Percentiles rank a stretch among this genome's conserved stretches.
phyloP scores from a whole-genome alignment of 805 yeast genomes.

The Candida sithepensis region DNA sequence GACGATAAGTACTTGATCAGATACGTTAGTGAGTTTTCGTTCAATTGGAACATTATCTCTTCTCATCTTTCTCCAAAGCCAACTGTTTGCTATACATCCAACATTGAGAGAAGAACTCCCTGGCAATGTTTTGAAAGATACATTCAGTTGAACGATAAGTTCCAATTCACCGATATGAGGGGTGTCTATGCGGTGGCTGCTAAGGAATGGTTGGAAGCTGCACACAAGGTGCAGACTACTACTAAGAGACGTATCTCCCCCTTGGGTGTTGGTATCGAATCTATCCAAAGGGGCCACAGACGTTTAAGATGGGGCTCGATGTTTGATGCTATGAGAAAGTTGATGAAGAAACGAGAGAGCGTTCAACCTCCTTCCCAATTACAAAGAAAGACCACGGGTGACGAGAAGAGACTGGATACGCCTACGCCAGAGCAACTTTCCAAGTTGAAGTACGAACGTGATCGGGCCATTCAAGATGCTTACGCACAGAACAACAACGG shows the following conservation, averaged over 20 bases:
- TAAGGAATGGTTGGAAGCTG: conserved; percentile 88
- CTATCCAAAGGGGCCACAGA: conserved; percentile 89
- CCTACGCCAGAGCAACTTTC: conserved; percentile 86
- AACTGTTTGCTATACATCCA: conserved; percentile 71
- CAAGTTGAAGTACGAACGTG: conserved; percentile 78
- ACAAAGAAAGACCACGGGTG: conserved; percentile 27
- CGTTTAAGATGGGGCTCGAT: conserved; percentile 93
- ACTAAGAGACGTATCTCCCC: conserved; percentile 89
- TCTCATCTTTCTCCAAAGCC: conserved; percentile 69
- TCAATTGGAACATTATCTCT: conserved; percentile 91
- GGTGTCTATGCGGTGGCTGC: conserved; percentile 83
- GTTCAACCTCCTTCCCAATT: conserved; percentile 56
- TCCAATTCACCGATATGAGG: conserved; percentile 80
- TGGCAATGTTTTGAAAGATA: conserved; percentile 99
- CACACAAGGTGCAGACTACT: conserved; percentile 82
- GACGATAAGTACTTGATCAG: conserved; percentile 81
- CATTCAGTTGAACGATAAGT: conserved; percentile 85
- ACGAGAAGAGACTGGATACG: conserved; percentile 39
- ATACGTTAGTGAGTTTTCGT: conserved; percentile 79
- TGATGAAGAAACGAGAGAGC: conserved; percentile 84
- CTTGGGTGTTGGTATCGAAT: conserved; percentile 87
- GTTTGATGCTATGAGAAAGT: conserved; percentile 91
- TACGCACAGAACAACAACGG: conserved; percentile 35
- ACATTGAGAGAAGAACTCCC: conserved; percentile 92
- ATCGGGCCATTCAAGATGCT: conserved; percentile 77